Conservation (phyloP, 495 filamentous ascomycete genomes). For the Lasiosphaeris hirsuta region DNA sequence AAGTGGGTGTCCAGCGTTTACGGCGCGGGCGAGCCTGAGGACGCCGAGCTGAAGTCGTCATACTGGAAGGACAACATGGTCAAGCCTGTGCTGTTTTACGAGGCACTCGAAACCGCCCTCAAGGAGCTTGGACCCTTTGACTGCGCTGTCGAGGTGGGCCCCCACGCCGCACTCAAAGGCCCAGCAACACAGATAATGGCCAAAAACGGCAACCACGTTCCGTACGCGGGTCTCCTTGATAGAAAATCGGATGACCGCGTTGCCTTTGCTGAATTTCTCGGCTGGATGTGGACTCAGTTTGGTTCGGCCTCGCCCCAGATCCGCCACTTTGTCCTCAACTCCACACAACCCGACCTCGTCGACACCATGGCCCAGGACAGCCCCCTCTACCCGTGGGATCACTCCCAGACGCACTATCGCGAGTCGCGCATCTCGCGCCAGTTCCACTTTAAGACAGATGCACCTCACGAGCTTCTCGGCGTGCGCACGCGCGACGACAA, state of each 20-base stretch:
- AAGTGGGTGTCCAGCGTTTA: conserved; percentile 41
- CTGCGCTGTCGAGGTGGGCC: conserved; percentile 53
- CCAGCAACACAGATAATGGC: conserved; percentile 44
- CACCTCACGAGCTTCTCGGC: conserved; percentile 49
- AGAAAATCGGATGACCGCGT: conserved; percentile 38
- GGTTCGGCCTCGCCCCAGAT: conserved; percentile 26
- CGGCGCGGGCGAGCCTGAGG: conserved; percentile 21
- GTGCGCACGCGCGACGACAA: conserved; percentile 42
- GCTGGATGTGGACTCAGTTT: conserved; percentile 47
- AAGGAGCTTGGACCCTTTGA: conserved; percentile 36
- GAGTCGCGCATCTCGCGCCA: conserved; percentile 49
- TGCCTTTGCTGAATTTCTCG: conserved; percentile 46
- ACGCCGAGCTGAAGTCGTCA: conserved; percentile 23
- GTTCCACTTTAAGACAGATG: conserved; percentile 36
- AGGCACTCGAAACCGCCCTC: conserved; percentile 45
- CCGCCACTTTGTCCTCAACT: conserved; percentile 34
- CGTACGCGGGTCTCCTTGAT: conserved; percentile 40
- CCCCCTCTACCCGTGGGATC: conserved; percentile 51
- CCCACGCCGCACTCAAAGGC: conserved; percentile 52
- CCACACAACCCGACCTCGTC: conserved; percentile 24
- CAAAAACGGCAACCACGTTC: conserved; percentile 18
- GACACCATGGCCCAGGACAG: conserved; percentile 26
- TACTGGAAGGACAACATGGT: conserved; percentile 63
- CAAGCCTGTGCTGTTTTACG: conserved; percentile 52
- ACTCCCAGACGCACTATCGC: conserved; percentile 40